Percentiles rank a stretch among this genome's conserved stretches.
Conservation (phyloP, 225 moss, liverwort and hornwort species). For the Antitrichia curtipendula region DNA sequence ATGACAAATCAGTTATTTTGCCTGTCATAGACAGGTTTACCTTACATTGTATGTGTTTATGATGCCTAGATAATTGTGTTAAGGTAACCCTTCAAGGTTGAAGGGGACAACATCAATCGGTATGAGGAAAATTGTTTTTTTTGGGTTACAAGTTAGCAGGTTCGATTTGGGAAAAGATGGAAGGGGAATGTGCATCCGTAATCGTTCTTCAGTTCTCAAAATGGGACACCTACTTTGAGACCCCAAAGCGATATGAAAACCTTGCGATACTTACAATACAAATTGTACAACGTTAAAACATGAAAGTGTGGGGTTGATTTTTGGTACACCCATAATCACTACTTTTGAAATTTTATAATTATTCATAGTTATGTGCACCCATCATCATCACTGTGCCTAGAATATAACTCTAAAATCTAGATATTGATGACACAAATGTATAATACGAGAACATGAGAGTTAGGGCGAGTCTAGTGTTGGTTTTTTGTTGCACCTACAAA, state of each 20-base stretch:
- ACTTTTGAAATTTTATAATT: not conserved
- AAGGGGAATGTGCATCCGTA: accelerated
- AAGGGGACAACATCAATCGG: not conserved
- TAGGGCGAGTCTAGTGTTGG: accelerated
- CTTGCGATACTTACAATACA: not conserved
- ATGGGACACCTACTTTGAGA: not conserved
- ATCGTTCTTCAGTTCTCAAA: not conserved
- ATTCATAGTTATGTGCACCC: not conserved
- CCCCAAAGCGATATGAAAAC: accelerated
- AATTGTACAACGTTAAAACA: not conserved
- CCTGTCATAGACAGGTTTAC: no score
- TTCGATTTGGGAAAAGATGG: no score
- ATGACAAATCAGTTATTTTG: no score
- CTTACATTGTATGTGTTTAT: not conserved
- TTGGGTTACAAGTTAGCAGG: not conserved
- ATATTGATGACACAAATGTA: not conserved
- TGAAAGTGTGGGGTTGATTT: accelerated
- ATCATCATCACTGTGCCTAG: accelerated
- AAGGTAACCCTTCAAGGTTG: not conserved
- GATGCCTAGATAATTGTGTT: not conserved
- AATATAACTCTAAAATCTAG: not conserved
- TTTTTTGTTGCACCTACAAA: no score
- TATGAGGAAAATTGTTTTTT: not conserved
- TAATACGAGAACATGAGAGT: not conserved
- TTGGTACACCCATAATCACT: not conserved